These are phyloP conservation scores for Durotheca rogersii DNA, from an alignment of 495 filamentous ascomycete genomes.

Conservation along the genomic window DNA sequence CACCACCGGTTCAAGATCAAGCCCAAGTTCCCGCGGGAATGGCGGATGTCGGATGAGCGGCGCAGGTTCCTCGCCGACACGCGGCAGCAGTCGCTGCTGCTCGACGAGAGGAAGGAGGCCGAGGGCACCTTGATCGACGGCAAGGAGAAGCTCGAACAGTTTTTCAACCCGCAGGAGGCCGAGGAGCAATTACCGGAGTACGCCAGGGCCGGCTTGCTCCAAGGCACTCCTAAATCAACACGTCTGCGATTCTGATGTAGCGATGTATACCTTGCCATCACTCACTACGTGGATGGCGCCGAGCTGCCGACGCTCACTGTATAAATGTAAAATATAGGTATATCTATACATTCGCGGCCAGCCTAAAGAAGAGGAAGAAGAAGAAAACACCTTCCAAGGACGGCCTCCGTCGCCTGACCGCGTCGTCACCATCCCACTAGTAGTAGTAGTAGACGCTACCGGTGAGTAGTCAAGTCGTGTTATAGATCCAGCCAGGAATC, in stretches of 20 bases:
- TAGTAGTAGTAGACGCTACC: no score
- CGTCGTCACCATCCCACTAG: no score
- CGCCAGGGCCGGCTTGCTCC: no score
- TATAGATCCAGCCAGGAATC: no score
- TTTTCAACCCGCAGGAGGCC: constrained; percentile 38
- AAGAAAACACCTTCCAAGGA: no score
- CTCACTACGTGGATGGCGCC: neutral
- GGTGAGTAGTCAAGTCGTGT: no score
- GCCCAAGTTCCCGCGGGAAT: constrained; percentile 73
- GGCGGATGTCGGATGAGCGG: constrained; percentile 73
- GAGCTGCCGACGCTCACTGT: neutral
- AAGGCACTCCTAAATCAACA: no score
- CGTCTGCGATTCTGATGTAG: neutral
- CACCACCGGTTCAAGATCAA: constrained; percentile 75
- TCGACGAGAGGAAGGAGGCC: constrained; percentile 50
- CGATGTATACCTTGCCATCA: no score
- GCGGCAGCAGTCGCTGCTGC: constrained; percentile 49
- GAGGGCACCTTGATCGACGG: constrained; percentile 58
- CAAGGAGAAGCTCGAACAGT: constrained; percentile 48
- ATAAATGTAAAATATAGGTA: neutral
- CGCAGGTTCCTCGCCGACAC: constrained; percentile 61
- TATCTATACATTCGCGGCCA: no score
- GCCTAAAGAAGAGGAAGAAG: no score
- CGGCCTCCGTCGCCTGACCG: no score
- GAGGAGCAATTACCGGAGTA: no score